Evolutionary conservation across 1,284 basidiomycete genomes (phyloP), one percentile per base, ranked within the genome.

Genomic region (Boletellus dicymbophilus): DNA sequence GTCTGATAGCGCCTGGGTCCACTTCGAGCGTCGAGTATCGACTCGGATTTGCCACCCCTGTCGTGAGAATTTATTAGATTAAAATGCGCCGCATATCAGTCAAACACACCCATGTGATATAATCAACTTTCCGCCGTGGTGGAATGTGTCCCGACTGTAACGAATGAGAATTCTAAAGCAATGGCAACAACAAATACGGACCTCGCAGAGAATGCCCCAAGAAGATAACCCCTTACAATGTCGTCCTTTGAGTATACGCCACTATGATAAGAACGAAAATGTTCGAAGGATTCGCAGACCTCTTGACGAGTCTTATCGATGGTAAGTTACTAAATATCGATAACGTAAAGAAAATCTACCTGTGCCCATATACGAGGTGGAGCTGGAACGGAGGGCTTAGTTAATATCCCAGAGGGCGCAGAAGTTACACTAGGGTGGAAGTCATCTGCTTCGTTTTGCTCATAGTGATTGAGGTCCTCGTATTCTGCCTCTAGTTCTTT

Each of bases 231-330:
- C 62, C 80, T 83, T 10, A 78, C 85, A 23, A 79, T 67, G 49
- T 81, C 78, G n/a, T 81, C 72, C 26, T 68, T 66, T 48, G 75
- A 80, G 63, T 91, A 91, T 4, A 91, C 88, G 6, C 88, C 88
- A 12, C 87, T 73, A 66, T 91, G 89, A 60, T 88, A 90, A 55
- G 78, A 81, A 36, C 85, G 77, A 65, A 91, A 91, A 77, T 81
- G 85, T 20, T 82, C 79, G 39, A 85, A 80, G 1, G 83, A 77
- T 64, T 91, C 88, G 68, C 89, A 90, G 3, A 91, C 74, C 67
- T 91, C 88, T 69, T 90, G 88, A 37, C 88, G 80, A 22, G 87
- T 85, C 89, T 91, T 52, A 26, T 18, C 21, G 26, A 51, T n/a
- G 38, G 39, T 67, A 31, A 58, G 51, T 26, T 15, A 25, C 16